A percentile compares a stretch with the other conserved stretches of the same genome.
These are phyloP conservation scores for Thraustotheca clavata DNA, from an alignment of 352 stramenopile species.

Conservation along the genomic window DNA sequence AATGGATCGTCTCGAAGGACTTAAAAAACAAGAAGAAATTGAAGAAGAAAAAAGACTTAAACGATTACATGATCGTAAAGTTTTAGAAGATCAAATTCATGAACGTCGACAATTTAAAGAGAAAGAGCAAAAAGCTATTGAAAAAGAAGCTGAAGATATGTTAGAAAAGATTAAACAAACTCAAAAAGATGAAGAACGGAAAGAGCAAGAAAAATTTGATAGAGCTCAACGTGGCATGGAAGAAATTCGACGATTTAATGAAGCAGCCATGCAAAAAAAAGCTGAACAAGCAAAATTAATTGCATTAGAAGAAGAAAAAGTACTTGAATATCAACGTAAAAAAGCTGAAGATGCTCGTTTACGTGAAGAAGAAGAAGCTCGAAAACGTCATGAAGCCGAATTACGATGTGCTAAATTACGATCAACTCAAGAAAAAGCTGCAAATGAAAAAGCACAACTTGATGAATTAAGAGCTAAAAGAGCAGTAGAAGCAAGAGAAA, in stretches of 20 bases:
- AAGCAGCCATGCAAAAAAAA: slow-evolving; percentile 37
- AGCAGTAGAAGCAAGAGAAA: slow-evolving; percentile 81
- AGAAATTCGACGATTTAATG: slow-evolving; percentile 67
- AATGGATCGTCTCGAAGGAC: slow-evolving; percentile 87
- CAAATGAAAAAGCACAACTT: slow-evolving; percentile 81
- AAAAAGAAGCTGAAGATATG: slow-evolving; percentile 87
- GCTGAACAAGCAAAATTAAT: slow-evolving; percentile 64
- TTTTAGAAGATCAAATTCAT: slow-evolving; percentile 85
- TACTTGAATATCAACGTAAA: slow-evolving; percentile 59
- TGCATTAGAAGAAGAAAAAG: slow-evolving; percentile 64
- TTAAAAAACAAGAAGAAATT: slow-evolving; percentile 84
- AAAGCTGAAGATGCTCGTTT: slow-evolving; percentile 57
- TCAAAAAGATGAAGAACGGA: slow-evolving; percentile 45
- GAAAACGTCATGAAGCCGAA: slow-evolving; percentile 62
- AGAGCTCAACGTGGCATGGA: slow-evolving; percentile 49
- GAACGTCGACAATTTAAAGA: slow-evolving; percentile 44
- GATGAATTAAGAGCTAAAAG: slow-evolving; percentile 89
- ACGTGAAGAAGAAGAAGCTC: slow-evolving; percentile 54
- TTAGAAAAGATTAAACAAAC: slow-evolving; percentile 73
- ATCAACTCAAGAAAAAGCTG: slow-evolving; percentile 80
- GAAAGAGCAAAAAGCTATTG: slow-evolving; percentile 47
- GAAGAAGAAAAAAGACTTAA: slow-evolving; percentile 86
- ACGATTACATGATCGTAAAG: slow-evolving; percentile 65
- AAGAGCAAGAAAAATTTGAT: slow-evolving; percentile 70
- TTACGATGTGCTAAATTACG: slow-evolving; percentile 63